phyloP scores from a whole-genome alignment of 805 yeast genomes.

The Myxozyma kluyveri region DNA sequence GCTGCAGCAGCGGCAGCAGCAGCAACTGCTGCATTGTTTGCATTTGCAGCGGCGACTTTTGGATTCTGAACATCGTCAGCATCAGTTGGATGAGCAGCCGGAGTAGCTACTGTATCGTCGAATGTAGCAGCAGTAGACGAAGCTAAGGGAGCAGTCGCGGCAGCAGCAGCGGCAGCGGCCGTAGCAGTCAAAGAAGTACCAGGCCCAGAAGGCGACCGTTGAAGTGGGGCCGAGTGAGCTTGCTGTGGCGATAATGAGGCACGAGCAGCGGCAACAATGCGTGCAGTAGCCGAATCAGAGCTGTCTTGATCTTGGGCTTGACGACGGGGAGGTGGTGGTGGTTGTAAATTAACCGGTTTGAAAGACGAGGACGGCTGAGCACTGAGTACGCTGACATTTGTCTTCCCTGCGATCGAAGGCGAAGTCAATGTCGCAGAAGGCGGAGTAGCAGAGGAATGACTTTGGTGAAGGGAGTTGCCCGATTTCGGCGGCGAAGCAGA shows the following conservation, averaged over 20 bases:
- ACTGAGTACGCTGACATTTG: too few relatives aligned
- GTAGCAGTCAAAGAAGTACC: conserved; percentile 8
- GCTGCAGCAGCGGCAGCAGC: not conserved
- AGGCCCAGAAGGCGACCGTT: too few relatives aligned
- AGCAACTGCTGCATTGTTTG: not conserved
- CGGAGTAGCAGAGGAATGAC: not conserved
- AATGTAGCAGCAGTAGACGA: conserved; percentile 24
- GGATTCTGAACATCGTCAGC: not conserved
- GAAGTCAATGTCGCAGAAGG: not conserved
- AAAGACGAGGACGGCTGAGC: too few relatives aligned
- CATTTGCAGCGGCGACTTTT: not conserved
- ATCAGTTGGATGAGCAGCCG: conserved; percentile 11
- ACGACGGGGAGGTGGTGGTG: not conserved
- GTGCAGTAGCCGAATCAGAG: too few relatives aligned
- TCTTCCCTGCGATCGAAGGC: too few relatives aligned
- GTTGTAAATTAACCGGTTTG: not conserved
- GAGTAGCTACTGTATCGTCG: conserved; percentile 15
- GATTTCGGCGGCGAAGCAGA: not conserved
- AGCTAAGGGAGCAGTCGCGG: conserved; percentile 22
- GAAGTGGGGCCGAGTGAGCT: too few relatives aligned
- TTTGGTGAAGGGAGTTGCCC: not conserved
- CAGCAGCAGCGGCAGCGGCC: conserved; percentile 26
- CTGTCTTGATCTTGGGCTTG: not conserved
- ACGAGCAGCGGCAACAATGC: too few relatives aligned
- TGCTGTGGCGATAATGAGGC: too few relatives aligned